Percentiles rank a stretch among this genome's conserved stretches.
These are phyloP conservation scores for Alternaria sp. DNA, from an alignment of 2,329 filamentous ascomycete genomes.

Conservation along the genomic window DNA sequence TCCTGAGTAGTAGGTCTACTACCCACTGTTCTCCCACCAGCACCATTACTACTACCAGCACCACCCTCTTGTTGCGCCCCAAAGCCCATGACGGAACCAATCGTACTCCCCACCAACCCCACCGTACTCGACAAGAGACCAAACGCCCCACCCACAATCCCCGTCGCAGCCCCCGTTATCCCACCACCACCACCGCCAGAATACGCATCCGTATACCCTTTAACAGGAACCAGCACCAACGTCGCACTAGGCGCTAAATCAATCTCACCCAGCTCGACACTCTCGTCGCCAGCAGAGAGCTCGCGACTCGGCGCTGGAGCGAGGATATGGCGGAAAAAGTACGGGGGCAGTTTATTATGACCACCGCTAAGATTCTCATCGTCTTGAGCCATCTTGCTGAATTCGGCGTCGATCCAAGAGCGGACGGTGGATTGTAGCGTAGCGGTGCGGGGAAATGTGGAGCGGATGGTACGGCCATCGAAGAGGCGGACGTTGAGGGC, in stretches of 20 bases:
- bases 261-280: conserved; percentile 70
- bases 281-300: conserved; percentile 79
- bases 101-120: conserved; percentile 43
- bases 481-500: conserved; percentile 80
- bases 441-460: conserved; percentile 70
- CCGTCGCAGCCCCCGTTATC: conserved; percentile 42
- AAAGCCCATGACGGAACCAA: conserved; percentile 42
- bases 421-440: conserved; percentile 74
- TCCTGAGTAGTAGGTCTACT: conserved; percentile 18
- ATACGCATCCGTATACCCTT: conserved; percentile 68
- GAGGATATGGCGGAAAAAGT: conserved; percentile 84
- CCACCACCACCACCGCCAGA: conserved; percentile 36
- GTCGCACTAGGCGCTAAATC: conserved; percentile 82
- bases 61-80: conserved; percentile 21
- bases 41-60: neutral
- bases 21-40: conserved; percentile 17
- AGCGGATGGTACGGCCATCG: conserved; percentile 81
- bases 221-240: conserved; percentile 78
- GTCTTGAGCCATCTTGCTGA: conserved; percentile 31
- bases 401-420: conserved; percentile 72
- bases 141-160: conserved; percentile 45
- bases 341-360: conserved; percentile 61
- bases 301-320: conserved; percentile 78
- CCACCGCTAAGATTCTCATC: conserved; percentile 18
- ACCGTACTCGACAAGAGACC: conserved; percentile 44